A percentile compares a stretch with the other conserved stretches of the same genome.
Conservation (phyloP, 345 rosid species). For the Psidium guajava region DNA sequence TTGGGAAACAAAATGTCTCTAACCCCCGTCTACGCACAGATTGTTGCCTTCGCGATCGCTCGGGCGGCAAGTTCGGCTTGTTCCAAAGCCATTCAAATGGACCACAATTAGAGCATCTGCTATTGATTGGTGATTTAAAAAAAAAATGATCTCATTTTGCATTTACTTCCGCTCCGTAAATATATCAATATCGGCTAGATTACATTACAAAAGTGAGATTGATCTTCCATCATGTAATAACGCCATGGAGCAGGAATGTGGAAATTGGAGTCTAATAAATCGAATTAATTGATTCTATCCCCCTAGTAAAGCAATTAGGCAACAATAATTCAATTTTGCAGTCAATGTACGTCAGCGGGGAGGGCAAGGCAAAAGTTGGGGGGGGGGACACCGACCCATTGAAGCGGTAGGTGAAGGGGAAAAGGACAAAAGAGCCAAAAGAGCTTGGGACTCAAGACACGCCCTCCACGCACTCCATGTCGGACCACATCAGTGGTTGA, state of each 20-base stretch:
- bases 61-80: no score
- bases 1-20: no score
- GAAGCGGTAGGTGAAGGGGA: not conserved
- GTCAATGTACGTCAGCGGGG: not conserved
- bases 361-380: not conserved
- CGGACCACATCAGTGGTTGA: not conserved
- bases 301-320: not conserved
- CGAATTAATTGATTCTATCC: not conserved
- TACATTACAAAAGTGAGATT: not conserved
- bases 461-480: not conserved
- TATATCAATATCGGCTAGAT: no score
- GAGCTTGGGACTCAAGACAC: not conserved
- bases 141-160: no score
- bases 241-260: not conserved
- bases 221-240: not conserved
- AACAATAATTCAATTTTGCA: not conserved
- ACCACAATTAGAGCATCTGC: not conserved
- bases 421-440: not conserved
- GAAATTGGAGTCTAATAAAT: not conserved
- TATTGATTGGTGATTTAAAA: not conserved
- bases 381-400: not conserved
- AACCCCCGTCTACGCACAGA: no score
- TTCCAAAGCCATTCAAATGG: no score
- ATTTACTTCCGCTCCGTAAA: not conserved
- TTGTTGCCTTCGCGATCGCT: no score